Evolutionary conservation across 202 grass and related monocot genomes (phyloP).

Genomic region (Setaria viridis): DNA sequence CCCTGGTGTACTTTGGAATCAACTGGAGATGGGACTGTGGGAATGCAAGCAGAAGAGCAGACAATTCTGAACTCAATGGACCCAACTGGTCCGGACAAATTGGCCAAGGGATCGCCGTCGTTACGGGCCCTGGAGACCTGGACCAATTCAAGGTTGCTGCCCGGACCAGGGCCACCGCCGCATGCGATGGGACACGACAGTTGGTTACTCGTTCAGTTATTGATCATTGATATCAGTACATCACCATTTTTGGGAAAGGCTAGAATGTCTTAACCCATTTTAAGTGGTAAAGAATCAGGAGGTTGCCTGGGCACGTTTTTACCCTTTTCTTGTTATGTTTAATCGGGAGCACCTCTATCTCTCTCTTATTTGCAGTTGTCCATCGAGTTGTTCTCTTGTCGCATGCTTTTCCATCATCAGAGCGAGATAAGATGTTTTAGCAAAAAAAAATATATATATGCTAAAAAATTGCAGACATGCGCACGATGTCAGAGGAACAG

Average conservation of each 20-base stretch:
- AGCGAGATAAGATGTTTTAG: neutral
- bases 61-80: slow-evolving; percentile 28
- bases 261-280: neutral
- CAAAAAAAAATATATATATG: too few species aligned
- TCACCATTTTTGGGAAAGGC: neutral
- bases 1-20: neutral
- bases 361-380: neutral
- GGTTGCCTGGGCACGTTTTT: too few species aligned
- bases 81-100: neutral
- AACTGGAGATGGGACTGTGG: neutral
- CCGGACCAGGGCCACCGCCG: neutral
- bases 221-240: neutral
- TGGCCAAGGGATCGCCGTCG: neutral
- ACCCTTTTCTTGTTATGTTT: neutral
- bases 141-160: neutral
- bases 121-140: neutral
- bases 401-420: neutral
- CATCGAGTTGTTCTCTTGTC: neutral
- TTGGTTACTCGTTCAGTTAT: neutral
- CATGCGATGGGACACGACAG: neutral
- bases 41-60: neutral
- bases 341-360: neutral
- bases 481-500: neutral
- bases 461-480: neutral
- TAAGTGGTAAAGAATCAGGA: too few species aligned